Evolutionary conservation across 768 basidiomycete species (phyloP).

Genomic region (Fibroporia radiculosa): DNA sequence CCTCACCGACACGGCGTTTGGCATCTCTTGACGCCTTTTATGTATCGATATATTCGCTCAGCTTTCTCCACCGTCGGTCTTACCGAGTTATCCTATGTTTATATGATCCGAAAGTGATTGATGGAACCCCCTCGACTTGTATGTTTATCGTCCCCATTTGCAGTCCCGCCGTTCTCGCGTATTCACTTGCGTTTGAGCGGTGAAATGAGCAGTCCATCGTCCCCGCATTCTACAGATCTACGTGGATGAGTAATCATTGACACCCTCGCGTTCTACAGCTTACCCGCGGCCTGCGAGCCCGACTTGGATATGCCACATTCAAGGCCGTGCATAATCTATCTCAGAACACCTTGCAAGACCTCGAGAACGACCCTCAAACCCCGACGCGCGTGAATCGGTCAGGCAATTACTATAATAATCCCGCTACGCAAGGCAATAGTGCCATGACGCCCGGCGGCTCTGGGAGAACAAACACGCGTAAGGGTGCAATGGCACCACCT

Average conservation of each 20-base stretch:
- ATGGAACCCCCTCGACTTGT: too few relatives aligned
- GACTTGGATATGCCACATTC: conserved; percentile 78
- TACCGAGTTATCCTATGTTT: too few relatives aligned
- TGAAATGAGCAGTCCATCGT: too few relatives aligned
- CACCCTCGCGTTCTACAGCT: conserved; percentile 45
- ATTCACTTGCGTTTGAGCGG: too few relatives aligned
- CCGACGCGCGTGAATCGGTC: conserved; percentile 20
- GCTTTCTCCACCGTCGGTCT: too few relatives aligned
- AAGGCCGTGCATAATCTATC: conserved; percentile 72
- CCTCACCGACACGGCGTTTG: too few relatives aligned
- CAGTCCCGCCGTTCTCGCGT: too few relatives aligned
- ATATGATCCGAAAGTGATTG: too few relatives aligned
- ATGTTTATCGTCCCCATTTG: too few relatives aligned
- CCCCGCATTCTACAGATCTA: too few relatives aligned
- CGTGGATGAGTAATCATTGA: too few relatives aligned
- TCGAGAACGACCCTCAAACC: conserved; percentile 47
- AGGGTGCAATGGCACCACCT: conserved; percentile 23
- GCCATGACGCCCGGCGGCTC: conserved; percentile 38
- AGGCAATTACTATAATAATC: conserved; percentile 43
- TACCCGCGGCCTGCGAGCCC: conserved; percentile 71
- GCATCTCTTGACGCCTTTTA: not conserved
- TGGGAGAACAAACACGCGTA: conserved; percentile 11
- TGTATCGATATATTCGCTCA: too few relatives aligned
- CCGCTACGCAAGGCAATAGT: conserved; percentile 39
- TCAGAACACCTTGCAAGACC: conserved; percentile 57